Evolutionary conservation across 2,329 filamentous ascomycete species (phyloP).

Genomic region (Fusarium odoratissimum): DNA sequence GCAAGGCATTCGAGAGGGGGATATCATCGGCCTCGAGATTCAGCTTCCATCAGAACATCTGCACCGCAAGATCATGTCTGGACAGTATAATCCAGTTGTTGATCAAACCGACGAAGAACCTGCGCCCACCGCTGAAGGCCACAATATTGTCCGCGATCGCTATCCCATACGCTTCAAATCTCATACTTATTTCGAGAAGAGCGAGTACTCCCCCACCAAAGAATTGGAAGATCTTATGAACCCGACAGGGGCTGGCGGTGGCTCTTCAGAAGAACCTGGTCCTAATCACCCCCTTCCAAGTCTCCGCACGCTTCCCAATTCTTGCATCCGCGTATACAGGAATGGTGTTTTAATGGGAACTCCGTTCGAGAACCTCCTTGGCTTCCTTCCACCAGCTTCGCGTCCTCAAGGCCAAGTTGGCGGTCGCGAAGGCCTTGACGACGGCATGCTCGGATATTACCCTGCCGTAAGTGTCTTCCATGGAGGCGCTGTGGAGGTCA

Average conservation of each 20-base stretch:
- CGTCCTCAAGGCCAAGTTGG: slow-evolving; percentile 77
- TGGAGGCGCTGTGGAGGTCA: slow-evolving; percentile 90
- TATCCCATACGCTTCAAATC: slow-evolving; percentile 95
- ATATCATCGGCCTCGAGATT: slow-evolving; percentile 94
- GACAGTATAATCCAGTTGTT: slow-evolving; percentile 87
- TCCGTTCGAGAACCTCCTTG: slow-evolving; percentile 86
- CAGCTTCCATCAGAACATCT: slow-evolving; percentile 85
- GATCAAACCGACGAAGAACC: slow-evolving; percentile 73
- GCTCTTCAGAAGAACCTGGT: slow-evolving; percentile 70
- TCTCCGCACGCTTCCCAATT: slow-evolving; percentile 88
- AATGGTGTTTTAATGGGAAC: slow-evolving; percentile 90
- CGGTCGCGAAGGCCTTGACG: slow-evolving; percentile 87
- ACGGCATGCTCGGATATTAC: slow-evolving; percentile 95
- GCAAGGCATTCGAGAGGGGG: slow-evolving; percentile 85
- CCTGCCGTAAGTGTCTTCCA: slow-evolving; percentile 93
- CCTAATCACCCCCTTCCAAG: slow-evolving; percentile 78
- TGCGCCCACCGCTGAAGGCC: slow-evolving; percentile 65
- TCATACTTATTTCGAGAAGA: slow-evolving; percentile 93
- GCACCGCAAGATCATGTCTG: slow-evolving; percentile 88
- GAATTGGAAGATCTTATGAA: slow-evolving; percentile 88
- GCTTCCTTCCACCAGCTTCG: slow-evolving; percentile 92
- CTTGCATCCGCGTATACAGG: slow-evolving; percentile 89
- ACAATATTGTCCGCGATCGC: slow-evolving; percentile 92
- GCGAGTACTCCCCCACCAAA: slow-evolving; percentile 88
- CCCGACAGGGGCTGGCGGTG: slow-evolving; percentile 58